These are phyloP conservation scores for Pyrenophora graminea DNA, from an alignment of 2,329 filamentous ascomycete species.

Conservation along the genomic window DNA sequence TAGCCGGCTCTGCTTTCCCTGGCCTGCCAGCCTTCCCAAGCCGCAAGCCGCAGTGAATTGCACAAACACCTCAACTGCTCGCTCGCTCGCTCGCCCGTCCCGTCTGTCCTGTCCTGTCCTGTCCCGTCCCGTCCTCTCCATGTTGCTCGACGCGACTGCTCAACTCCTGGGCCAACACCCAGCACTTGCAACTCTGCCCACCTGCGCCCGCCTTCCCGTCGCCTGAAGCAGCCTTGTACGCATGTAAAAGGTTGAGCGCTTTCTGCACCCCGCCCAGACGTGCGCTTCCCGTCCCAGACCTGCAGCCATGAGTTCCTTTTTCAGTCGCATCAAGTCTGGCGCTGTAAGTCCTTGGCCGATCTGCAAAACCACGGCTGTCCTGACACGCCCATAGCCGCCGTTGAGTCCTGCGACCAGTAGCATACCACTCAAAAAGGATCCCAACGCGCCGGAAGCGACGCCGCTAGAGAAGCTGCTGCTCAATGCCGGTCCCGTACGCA, in stretches of 20 bases:
- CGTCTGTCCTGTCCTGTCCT: neutral
- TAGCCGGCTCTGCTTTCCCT: constrained; percentile 15
- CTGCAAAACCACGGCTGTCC: constrained; percentile 3
- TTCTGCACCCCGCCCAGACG: constrained; percentile 14
- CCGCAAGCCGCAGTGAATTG: constrained; percentile 4
- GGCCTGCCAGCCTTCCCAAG: constrained; percentile 3
- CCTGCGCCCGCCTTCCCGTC: constrained; percentile 10
- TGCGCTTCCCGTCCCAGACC: constrained; percentile 13
- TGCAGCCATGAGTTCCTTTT: constrained; percentile 57
- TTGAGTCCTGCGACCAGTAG: constrained; percentile 52
- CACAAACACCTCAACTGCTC: constrained; percentile 7
- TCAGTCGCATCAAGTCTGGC: constrained; percentile 57
- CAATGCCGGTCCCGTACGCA: constrained; percentile 77
- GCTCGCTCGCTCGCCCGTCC: neutral
- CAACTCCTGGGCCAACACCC: constrained; percentile 13
- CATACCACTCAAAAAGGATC: constrained; percentile 62
- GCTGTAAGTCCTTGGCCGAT: constrained; percentile 45
- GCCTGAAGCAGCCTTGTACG: constrained; percentile 19
- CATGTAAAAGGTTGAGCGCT: constrained; percentile 9
- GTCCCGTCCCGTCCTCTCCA: constrained; percentile 10
- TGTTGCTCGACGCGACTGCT: constrained; percentile 10
- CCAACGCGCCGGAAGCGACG: constrained; percentile 60
- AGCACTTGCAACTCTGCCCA: constrained; percentile 10
- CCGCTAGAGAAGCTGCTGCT: constrained; percentile 77
- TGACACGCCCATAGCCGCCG: constrained; percentile 48